These are phyloP conservation scores for Sphaerobolus stellatus DNA, from an alignment of 1,284 basidiomycete genomes.

Conservation along the genomic window DNA sequence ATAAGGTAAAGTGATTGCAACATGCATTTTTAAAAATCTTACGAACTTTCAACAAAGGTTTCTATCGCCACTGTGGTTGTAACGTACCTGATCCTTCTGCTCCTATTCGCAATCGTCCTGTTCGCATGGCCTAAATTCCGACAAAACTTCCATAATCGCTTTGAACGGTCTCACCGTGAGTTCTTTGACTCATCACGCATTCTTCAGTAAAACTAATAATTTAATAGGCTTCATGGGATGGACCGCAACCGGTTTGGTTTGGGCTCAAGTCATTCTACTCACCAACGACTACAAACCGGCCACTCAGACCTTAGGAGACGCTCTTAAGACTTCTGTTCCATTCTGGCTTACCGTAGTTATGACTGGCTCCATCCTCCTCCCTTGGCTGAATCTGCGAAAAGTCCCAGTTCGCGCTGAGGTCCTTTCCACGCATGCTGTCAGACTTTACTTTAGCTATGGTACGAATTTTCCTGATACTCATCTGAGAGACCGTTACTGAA, in stretches of 20 bases:
- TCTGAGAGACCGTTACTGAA: conserved; percentile 8
- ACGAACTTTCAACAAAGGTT: conserved; percentile 30
- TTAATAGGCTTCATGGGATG: conserved; percentile 46
- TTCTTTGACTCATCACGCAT: neutral
- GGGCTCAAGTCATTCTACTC: conserved; percentile 52
- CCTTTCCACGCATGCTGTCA: conserved; percentile 55
- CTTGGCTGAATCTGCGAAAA: conserved; percentile 19
- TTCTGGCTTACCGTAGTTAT: conserved; percentile 57
- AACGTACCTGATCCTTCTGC: conserved; percentile 50
- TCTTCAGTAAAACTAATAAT: neutral
- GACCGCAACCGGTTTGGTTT: conserved; percentile 50
- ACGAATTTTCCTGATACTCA: conserved; percentile 13
- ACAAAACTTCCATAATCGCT: conserved; percentile 47
- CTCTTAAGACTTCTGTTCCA: conserved; percentile 45
- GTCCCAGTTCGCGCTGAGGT: conserved; percentile 51
- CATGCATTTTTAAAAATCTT: conserved; percentile 2
- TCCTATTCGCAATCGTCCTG: conserved; percentile 48
- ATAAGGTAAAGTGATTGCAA: conserved; percentile 33
- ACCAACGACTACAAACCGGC: conserved; percentile 51
- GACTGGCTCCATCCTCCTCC: conserved; percentile 47
- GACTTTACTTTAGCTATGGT: conserved; percentile 59
- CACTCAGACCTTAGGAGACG: conserved; percentile 40
- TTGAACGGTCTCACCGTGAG: conserved; percentile 51
- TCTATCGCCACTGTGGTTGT: conserved; percentile 51
- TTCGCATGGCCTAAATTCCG: conserved; percentile 54